Percentiles rank a stretch among this genome's conserved stretches.
Conservation (phyloP, 345 rosid species). For the Mercurialis annua region DNA sequence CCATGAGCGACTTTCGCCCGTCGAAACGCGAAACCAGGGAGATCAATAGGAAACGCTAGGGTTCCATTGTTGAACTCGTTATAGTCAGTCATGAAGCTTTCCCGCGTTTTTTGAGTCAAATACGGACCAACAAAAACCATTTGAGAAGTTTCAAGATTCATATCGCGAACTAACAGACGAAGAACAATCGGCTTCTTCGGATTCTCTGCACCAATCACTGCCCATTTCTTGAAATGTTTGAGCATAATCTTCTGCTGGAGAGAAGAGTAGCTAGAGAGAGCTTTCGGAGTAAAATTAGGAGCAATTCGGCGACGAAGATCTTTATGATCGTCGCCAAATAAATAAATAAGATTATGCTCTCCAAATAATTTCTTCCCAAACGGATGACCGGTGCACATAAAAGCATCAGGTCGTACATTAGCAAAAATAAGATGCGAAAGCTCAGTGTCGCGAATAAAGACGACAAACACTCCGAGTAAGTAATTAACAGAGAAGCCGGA, state of each 20-base stretch:
- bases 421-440: constrained; percentile 65
- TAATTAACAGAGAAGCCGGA: constrained; percentile 63
- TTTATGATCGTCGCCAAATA: constrained; percentile 76
- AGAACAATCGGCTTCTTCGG: no score
- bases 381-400: constrained; percentile 67
- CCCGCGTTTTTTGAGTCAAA: constrained; percentile 31
- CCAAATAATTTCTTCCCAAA: constrained; percentile 81
- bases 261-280: constrained; percentile 61
- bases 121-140: constrained; percentile 79
- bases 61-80: constrained; percentile 61
- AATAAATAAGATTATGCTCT: constrained; percentile 70
- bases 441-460: constrained; percentile 54
- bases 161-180: no score
- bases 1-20: no score
- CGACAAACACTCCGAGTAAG: constrained; percentile 56
- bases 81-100: constrained; percentile 48
- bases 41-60: constrained; percentile 60
- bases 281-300: constrained; percentile 68
- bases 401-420: constrained; percentile 77
- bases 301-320: constrained; percentile 75
- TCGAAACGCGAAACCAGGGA: constrained; percentile 76
- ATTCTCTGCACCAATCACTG: no score
- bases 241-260: constrained; percentile 62
- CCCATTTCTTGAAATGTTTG: constrained; percentile 47
- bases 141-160: no score